Base-by-base conservation (phyloP, 768 basidiomycete genomes). In the Obba rivulosa region DNA sequence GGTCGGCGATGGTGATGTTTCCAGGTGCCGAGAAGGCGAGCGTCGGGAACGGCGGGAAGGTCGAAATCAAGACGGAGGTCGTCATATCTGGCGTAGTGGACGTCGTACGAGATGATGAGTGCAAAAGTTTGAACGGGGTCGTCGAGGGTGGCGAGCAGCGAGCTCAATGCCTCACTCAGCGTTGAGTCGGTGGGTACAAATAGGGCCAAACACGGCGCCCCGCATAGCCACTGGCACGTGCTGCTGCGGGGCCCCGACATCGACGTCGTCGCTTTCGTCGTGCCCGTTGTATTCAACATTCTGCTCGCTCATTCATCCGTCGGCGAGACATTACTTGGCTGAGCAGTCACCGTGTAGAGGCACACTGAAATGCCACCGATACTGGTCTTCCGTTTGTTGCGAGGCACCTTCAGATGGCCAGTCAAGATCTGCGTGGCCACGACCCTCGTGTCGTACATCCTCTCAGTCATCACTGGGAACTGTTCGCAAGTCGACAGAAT, bases 401-500 rank as follows among this genome's bases (percentile, higher is more conserved):
- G 28, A 5, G 28, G 28, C 14, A 55, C 59, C 21, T 54, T 66
- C 20, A 52, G 48, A 13, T 86, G 83, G 80, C 86, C 88, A 14
- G 66, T 76, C 43, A 75, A 81, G 57, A 76, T 87, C 57, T 85
- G 82, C 52, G 43, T 73, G 0, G 71, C 71, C 24, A 62, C 67
- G 0, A 80, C 80, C 0, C 50, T 61, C 3, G 60, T 61, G 0
- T 76, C 79, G 7, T 92, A 78, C 57, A 53, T 87, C 7, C 61
- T 75, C 4, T 87, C 86, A 7, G 43, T 90, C 20, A 40, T 87
- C 34, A 91, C 87, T 0, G 75, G 77, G 36, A 93, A 94, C 57
- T 85, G 87, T 41, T 89, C 86, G 1, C 89, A 92, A 62, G 91
- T 94, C 21, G 92, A 97, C 68, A 80, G 89, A 23, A 61, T 92